These are phyloP conservation scores for Lecanicillium sp. DNA, from an alignment of 2,329 filamentous ascomycete species.

Conservation along the genomic window DNA sequence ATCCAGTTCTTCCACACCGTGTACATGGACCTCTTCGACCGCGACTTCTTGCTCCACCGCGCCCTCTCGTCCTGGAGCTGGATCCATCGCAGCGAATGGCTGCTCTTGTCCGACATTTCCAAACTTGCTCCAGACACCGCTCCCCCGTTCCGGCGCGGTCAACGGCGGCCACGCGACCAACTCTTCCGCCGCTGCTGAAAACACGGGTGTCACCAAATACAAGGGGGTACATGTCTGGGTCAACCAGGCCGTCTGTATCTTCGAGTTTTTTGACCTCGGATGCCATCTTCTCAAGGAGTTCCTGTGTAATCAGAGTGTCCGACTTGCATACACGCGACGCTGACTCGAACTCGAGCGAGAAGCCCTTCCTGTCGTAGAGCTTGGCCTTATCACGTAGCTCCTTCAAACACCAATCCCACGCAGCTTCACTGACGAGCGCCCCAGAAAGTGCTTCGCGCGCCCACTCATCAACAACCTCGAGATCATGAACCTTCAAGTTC, in stretches of 20 bases:
- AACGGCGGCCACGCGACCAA: not conserved
- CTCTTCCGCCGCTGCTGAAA: not conserved
- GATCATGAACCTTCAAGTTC: conserved; percentile 5
- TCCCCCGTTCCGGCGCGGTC: not conserved
- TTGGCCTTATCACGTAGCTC: not conserved
- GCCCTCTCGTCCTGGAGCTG: not conserved
- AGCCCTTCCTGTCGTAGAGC: not conserved
- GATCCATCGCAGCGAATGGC: not conserved
- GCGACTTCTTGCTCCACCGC: too few relatives aligned
- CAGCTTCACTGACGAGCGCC: not conserved
- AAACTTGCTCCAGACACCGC: not conserved
- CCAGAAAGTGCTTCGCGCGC: not conserved
- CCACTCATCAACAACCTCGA: conserved; percentile 1
- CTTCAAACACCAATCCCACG: not conserved
- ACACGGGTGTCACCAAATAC: not conserved
- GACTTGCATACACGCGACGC: not conserved
- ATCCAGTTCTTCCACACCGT: not conserved
- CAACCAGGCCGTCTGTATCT: not conserved
- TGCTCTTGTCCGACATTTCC: not conserved
- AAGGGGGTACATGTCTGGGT: not conserved
- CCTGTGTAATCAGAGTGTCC: not conserved
- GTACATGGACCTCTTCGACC: not conserved
- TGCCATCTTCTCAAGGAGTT: not conserved
- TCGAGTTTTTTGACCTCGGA: not conserved
- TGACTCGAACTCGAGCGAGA: not conserved